Conservation (phyloP, 805 yeast species). For the Saccharomyces jurei region DNA sequence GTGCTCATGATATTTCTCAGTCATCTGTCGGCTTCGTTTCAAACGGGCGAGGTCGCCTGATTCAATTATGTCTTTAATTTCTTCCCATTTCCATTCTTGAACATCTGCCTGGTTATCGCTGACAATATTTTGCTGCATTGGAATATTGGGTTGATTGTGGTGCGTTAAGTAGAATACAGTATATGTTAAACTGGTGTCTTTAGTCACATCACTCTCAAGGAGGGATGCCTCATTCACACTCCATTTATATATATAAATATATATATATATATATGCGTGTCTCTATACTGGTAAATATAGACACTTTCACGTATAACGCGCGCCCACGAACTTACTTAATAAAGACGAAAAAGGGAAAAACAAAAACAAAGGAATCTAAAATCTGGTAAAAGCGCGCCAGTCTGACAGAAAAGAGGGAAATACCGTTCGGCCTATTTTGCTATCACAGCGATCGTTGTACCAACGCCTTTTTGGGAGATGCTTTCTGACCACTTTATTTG, state of each 20-base stretch:
- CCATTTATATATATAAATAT: neutral
- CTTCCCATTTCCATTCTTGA: conserved; percentile 37
- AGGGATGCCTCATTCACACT: no score
- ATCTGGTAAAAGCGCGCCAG: neutral
- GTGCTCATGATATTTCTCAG: conserved; percentile 40
- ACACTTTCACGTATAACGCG: conserved; percentile 1
- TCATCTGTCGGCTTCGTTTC: conserved; percentile 40
- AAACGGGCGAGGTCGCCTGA: conserved; percentile 39
- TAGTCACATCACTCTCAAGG: neutral
- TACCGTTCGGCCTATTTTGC: neutral
- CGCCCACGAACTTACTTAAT: conserved; percentile 2
- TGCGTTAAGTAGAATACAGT: neutral
- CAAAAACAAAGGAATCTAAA: neutral
- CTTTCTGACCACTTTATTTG: neutral
- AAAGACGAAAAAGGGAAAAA: neutral
- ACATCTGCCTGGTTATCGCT: neutral
- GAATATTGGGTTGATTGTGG: neutral
- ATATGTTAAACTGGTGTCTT: neutral
- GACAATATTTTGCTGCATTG: neutral
- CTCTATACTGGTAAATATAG: neutral
- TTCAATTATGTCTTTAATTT: conserved; percentile 32
- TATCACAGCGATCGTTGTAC: neutral
- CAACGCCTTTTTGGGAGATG: neutral
- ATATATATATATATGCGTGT: neutral
- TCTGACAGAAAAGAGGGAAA: neutral